Evolutionary conservation across 257 asterid genomes (phyloP), one percentile per base, ranked within the genome.

Genomic region (Forsythia suspensa): DNA sequence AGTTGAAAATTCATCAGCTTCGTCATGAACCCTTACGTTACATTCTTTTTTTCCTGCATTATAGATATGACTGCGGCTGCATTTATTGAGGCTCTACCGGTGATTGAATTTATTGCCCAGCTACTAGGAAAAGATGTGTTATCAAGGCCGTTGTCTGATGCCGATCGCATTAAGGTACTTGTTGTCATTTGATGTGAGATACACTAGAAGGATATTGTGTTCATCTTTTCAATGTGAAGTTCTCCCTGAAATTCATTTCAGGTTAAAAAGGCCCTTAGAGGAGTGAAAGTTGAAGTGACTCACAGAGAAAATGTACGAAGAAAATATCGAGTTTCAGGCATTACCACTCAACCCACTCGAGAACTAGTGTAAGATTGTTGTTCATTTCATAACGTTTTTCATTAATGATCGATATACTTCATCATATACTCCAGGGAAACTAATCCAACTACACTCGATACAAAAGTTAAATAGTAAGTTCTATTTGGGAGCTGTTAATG

Each of bases 31-130:
- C 29, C 51, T 69, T 55, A 7, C 41, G 51, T 63, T 52, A 66
- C 29, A 7, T 43, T 59, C 67, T 65, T 42, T 73, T 24, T 72
- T 88, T 68, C 46, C 7, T 15, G 34, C 37, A 46, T 69, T 71
- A n/a, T 83, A 95, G 99, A 96, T 86, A 96, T 96, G 97, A 97
- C 99, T 44, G 87, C 99, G 9, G 98, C 98, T 83, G 98, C 99
- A 85, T 94, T 94, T 82, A 96, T 96, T 69, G 99, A 94, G 85
- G 94, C 99, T 68, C 92, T 96, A 71, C 99, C 99, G 0, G 99
- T 96, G 24, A 94, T 96, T 18, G 99, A 96, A 74, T 96, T 94
- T 81, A 95, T 94, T 37, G 92, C 91, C 21, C 98, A 94, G 78
- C 90, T 96, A 57, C 85, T 96, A 46, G 99, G 99, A 67, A 96